Conservation (phyloP, 257 asterid species). For the Ilex aquifolium region DNA sequence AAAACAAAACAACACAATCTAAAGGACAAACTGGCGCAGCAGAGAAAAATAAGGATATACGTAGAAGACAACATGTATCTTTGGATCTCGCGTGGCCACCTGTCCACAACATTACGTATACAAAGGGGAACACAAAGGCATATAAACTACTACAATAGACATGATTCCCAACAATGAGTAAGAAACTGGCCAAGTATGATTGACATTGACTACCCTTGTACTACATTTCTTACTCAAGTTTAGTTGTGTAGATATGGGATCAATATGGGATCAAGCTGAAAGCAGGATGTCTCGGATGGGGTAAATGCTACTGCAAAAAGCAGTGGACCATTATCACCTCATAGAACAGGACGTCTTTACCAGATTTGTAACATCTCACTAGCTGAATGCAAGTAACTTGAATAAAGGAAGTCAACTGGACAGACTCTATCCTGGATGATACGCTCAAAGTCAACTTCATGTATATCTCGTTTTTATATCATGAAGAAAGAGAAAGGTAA, state of each 20-base stretch:
- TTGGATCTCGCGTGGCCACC: too few species aligned
- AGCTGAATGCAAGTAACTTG: neutral
- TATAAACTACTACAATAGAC: neutral
- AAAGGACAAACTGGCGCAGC: too few species aligned
- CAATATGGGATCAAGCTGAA: neutral
- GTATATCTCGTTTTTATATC: neutral
- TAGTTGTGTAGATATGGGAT: neutral
- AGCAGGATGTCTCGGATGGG: neutral
- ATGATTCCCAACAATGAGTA: neutral
- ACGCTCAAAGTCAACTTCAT: neutral
- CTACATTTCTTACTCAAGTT: neutral
- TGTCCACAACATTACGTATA: too few species aligned
- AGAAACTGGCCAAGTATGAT: too few species aligned
- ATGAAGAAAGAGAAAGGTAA: neutral
- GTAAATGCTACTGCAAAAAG: neutral
- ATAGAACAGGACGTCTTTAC: neutral
- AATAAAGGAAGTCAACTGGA: neutral
- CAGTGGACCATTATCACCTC: neutral
- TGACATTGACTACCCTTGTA: neutral
- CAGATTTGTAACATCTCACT: neutral
- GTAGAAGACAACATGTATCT: too few species aligned
- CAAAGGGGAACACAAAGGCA: too few species aligned
- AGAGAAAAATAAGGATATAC: too few species aligned
- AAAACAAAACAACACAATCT: too few species aligned
- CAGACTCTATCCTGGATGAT: neutral